These are phyloP conservation scores for Spathaspora hagerdaliae DNA, from an alignment of 805 yeast genomes.

Conservation along the genomic window DNA sequence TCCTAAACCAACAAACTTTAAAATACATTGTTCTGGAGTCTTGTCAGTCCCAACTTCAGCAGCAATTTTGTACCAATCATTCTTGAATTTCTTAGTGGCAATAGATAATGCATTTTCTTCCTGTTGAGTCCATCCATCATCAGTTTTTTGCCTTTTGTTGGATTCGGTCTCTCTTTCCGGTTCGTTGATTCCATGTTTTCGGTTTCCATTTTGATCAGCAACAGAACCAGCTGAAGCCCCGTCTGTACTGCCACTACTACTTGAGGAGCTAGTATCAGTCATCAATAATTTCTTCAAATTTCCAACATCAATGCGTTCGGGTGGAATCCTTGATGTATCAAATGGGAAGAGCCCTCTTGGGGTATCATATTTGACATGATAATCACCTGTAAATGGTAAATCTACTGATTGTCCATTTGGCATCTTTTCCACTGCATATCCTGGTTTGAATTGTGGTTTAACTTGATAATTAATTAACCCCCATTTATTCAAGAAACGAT, in stretches of 20 bases:
- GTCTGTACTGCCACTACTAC: too few species aligned
- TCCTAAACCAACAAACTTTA: conserved; percentile 74
- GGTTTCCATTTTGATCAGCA: conserved; percentile 3
- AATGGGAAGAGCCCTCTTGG: conserved; percentile 93
- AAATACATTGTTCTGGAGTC: conserved; percentile 73
- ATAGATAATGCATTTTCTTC: conserved; percentile 59
- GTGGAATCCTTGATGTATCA: conserved; percentile 70
- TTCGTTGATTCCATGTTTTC: conserved; percentile 5
- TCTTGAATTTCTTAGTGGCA: conserved; percentile 57
- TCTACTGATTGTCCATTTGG: conserved; percentile 41
- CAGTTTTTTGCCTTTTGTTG: conserved; percentile 12
- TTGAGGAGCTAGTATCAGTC: conserved; percentile 1
- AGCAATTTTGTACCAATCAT: conserved; percentile 80
- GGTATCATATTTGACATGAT: conserved; percentile 74
- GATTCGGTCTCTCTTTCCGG: background rate
- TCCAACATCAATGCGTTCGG: conserved; percentile 43
- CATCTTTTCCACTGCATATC: conserved; percentile 48
- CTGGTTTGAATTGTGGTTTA: conserved; percentile 70
- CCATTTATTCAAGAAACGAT: conserved; percentile 83
- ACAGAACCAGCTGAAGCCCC: conserved; percentile 3
- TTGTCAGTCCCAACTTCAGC: conserved; percentile 55
- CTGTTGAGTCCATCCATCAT: conserved; percentile 60
- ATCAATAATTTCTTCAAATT: conserved; percentile 27
- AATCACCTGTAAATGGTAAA: conserved; percentile 74
- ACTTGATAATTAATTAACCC: conserved; percentile 92